Conservation (phyloP, 2,329 filamentous ascomycete species). For the Akanthomyces uredinophilus region DNA sequence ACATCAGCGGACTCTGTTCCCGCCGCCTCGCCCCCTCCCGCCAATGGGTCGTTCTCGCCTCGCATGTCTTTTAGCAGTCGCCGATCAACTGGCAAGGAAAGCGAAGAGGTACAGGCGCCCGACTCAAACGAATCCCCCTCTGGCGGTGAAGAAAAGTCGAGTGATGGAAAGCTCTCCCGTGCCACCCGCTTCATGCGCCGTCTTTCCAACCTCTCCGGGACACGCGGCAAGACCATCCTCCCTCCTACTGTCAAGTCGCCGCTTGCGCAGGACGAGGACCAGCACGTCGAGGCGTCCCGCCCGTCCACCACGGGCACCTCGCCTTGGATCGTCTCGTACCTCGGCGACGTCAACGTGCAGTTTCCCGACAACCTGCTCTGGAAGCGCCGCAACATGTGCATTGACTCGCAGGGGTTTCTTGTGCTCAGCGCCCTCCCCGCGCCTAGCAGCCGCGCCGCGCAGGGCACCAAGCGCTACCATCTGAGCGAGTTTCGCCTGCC, state of each 20-base stretch:
- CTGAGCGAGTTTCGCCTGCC: slow-evolving; percentile 77
- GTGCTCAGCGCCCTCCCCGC: slow-evolving; percentile 63
- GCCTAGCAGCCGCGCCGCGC: slow-evolving; percentile 43
- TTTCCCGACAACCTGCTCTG: slow-evolving; percentile 94
- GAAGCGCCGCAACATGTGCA: slow-evolving; percentile 85
- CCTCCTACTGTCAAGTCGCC: slow-evolving; percentile 1
- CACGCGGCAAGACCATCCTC: slow-evolving; percentile 34
- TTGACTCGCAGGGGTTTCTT: slow-evolving; percentile 79
- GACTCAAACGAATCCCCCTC: slow-evolving; percentile 41
- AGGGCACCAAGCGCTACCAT: slow-evolving; percentile 69
- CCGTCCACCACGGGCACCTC: slow-evolving; percentile 27
- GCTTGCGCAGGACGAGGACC: slow-evolving; percentile 30
- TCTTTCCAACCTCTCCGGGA: slow-evolving; percentile 48
- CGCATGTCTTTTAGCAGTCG: slow-evolving; percentile 51
- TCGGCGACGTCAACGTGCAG: slow-evolving; percentile 93
- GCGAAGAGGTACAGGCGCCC: slow-evolving; percentile 33
- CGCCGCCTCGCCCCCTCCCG: slow-evolving; percentile 34
- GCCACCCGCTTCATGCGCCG: slow-evolving; percentile 55
- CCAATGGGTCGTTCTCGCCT: slow-evolving; percentile 42
- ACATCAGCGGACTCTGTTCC: slow-evolving; percentile 43
- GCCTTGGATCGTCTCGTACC: slow-evolving; percentile 53
- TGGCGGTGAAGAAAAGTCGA: slow-evolving; percentile 42
- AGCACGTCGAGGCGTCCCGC: slow-evolving; percentile 21
- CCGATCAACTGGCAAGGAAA: slow-evolving; percentile 34
- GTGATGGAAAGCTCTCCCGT: slow-evolving; percentile 46